Base-by-base conservation (phyloP, 257 asterid species). In the Asclepias syriaca region DNA sequence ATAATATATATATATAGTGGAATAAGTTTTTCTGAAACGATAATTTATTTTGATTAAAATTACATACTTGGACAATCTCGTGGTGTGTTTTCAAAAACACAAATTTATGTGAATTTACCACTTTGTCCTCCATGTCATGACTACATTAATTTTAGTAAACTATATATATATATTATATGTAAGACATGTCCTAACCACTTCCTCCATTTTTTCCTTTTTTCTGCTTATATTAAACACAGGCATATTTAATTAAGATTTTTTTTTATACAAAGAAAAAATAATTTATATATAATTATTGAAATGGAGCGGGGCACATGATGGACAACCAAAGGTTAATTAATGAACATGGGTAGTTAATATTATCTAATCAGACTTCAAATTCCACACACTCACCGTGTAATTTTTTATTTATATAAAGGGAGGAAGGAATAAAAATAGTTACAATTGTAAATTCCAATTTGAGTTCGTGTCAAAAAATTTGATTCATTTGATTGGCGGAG, bases 131-230 rank as follows among this genome's bases (percentile, higher is more conserved):
- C 24, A 4, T 19, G 37, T 45, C 24, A 22, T 29, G 67, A 49
- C 32, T 27, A 51, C 70, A 49, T 32, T 64, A 37, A 2, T 64
- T 64, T 7, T 12, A 27, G 16, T 60, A 29, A 27, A 4, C 5
- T 34, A 0, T 18, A 8, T 40, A n/a, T 57, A n/a, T n/a, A 43
- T 21, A 18, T 29, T 29, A 29, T 29, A 29, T 29, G 34, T 29
- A 73, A 70, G 66, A 69, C 80, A 80, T 43, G 87, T 80, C 75
- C 75, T 69, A 75, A 77, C 83, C 32, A 74, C 79, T 19, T n/a
- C 22, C 74, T 18, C 70, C 76, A 73, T 70, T 66, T 43, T 29
- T 29, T 29, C 3, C 34, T 29, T 29, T 29, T 29, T 57, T 66
- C 22, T 58, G 15, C 39, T 39, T 51, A 48, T 27, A n/a, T 54